phyloP scores from a whole-genome alignment of 2,329 filamentous ascomycete genomes.

The Paracoccidioides brasiliensis region DNA sequence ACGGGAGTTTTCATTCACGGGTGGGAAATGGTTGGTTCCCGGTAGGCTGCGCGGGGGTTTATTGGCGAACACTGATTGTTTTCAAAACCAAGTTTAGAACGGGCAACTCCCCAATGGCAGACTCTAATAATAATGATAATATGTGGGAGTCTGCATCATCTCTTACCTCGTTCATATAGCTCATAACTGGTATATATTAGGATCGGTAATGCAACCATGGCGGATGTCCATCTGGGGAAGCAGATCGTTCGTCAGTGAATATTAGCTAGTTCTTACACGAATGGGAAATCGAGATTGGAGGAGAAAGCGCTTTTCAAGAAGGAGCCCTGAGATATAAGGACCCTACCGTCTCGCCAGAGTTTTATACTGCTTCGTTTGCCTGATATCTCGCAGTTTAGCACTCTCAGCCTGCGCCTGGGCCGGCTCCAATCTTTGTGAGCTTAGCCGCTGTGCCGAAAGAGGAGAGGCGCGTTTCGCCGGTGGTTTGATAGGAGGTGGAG shows the following conservation, averaged over 20 bases:
- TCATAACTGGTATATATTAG: constrained; percentile 17
- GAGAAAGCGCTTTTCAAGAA: not conserved
- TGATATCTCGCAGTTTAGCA: constrained; percentile 19
- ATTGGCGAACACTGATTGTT: constrained; percentile 1
- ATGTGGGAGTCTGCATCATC: not conserved
- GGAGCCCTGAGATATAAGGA: not conserved
- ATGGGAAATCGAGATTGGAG: not conserved
- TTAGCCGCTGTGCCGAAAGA: not conserved
- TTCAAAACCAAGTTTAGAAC: not conserved
- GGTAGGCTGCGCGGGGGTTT: not conserved
- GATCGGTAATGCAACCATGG: constrained; percentile 18
- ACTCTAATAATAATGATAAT: no score
- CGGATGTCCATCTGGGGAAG: constrained; percentile 15
- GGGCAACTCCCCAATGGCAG: not conserved
- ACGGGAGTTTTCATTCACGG: not conserved
- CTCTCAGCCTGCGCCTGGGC: not conserved
- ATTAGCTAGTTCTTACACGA: not conserved
- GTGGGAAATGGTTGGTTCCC: constrained; percentile 2
- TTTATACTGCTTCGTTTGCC: constrained; percentile 31
- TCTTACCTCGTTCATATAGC: constrained; percentile 17
- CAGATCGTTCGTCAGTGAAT: not conserved
- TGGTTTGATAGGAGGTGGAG: not conserved
- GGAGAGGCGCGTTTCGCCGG: not conserved
- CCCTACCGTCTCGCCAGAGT: constrained; percentile 24
- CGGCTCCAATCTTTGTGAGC: not conserved